Base-by-base conservation (phyloP, 306 rosid species). In the Carpinus fangiana region DNA sequence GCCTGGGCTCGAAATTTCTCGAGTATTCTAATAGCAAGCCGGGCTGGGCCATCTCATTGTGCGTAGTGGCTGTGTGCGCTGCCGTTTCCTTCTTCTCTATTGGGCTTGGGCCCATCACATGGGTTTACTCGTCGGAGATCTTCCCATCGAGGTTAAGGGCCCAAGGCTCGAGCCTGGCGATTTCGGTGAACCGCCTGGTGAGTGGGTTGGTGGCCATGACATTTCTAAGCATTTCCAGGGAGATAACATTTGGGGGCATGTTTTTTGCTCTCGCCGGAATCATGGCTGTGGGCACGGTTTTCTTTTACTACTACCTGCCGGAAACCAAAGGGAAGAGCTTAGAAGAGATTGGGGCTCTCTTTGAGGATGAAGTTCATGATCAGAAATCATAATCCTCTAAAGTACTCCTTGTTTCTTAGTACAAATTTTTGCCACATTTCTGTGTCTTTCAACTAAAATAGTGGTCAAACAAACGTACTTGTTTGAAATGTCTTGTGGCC, bases 31-130 rank as follows among this genome's bases (percentile, higher is more conserved):
- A 10, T 0, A 20, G 17, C 0, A 91, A 79, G 47, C 97, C 94
- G 0, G 73, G 31, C 3, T 93, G 98, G 94, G 92, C 97, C 0
- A 82, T 91, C 2, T 83, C 31, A 10, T 21, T 93, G 31, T 80
- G 93, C 7, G 86, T 88, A 0, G 80, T 89, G 36, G 90, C 93
- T 0, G 89, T 88, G 5, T 93, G 98, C 1, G 74, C 87, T 0
- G 83, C 91, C 3, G 94, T 85, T 9, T 89, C 94, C 0, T 93
- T 91, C 72, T 91, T 91, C 38, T 90, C 92, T 0, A 91, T 90
- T 80, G 98, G 98, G 85, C 93, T 93, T 68, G 98, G 97, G 73
- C 98, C 98, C 57, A 86, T 93, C 0, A 90, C 93, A 0, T 90
- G 93, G 97, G 97, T 93, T 0, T 93, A 90, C 79, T 88, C 98